phyloP scores from a whole-genome alignment of 2,329 filamentous ascomycete genomes.

The Endoconidiophora laricicola region DNA sequence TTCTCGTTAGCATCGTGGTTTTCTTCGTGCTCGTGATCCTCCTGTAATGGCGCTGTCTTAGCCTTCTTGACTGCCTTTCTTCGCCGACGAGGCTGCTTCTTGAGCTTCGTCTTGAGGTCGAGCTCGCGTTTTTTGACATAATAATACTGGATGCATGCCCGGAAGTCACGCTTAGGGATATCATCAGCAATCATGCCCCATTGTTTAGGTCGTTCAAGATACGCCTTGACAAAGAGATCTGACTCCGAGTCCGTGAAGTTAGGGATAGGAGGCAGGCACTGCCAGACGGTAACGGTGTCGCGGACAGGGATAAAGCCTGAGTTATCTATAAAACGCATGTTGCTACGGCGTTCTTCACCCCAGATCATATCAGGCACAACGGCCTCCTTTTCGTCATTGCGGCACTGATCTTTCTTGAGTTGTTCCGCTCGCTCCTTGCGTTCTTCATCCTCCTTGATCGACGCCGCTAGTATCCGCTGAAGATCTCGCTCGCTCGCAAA shows the following conservation, averaged over 20 bases:
- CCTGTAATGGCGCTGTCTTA: constrained; percentile 46
- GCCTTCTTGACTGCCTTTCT: constrained; percentile 42
- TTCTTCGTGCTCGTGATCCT: constrained; percentile 47
- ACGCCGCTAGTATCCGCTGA: constrained; percentile 55
- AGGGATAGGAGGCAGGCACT: constrained; percentile 54
- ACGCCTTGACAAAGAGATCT: constrained; percentile 54
- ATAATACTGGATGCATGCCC: constrained; percentile 72
- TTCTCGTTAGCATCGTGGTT: constrained; percentile 40
- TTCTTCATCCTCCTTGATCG: constrained; percentile 53
- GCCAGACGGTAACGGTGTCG: constrained; percentile 51
- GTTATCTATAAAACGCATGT: constrained; percentile 44
- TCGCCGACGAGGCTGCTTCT: constrained; percentile 42
- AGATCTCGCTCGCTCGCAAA: constrained; percentile 59
- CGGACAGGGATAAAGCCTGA: constrained; percentile 49
- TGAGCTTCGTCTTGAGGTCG: constrained; percentile 61
- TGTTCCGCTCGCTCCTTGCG: constrained; percentile 48
- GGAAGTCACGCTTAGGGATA: constrained; percentile 52
- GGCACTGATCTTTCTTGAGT: constrained; percentile 50
- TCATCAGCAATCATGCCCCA: constrained; percentile 62
- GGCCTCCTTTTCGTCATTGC: constrained; percentile 56
- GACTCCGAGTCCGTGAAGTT: constrained; percentile 61
- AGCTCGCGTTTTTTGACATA: constrained; percentile 63
- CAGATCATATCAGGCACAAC: constrained; percentile 55
- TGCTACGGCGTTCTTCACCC: constrained; percentile 40
- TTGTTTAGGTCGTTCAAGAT: constrained; percentile 62